These are phyloP conservation scores for Blastobotrys persicus DNA, from an alignment of 1,139 yeast species.

Conservation along the genomic window DNA sequence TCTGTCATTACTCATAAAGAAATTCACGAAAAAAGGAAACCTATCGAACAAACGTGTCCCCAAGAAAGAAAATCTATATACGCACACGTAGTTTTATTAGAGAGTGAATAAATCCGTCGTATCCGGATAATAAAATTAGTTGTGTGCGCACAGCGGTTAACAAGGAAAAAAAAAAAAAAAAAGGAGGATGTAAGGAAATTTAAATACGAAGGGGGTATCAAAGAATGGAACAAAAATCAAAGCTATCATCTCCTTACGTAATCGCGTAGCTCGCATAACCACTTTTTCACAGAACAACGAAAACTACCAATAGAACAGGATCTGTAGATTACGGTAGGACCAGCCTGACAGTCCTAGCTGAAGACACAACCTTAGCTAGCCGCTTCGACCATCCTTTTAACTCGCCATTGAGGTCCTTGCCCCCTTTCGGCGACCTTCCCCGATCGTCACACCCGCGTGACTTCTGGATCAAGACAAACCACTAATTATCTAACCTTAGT, in stretches of 20 bases:
- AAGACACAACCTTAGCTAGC: not conserved
- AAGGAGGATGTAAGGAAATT: not conserved
- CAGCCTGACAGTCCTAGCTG: not conserved
- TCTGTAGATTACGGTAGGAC: too few relatives aligned
- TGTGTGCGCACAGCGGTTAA: not conserved
- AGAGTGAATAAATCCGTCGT: not conserved
- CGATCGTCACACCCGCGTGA: not conserved
- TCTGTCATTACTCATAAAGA: constrained; percentile 8
- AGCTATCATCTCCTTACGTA: not conserved
- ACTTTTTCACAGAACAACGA: too few relatives aligned
- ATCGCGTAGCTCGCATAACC: too few relatives aligned
- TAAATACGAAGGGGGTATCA: not conserved
- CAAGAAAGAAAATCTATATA: not conserved
- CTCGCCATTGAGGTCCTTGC: not conserved
- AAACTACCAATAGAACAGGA: too few relatives aligned
- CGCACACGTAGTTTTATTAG: not conserved
- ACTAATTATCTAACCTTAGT: not conserved
- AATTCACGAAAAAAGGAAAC: not conserved
- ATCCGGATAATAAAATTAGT: not conserved
- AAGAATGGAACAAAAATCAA: constrained; percentile 1
- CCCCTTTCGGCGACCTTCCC: not conserved
- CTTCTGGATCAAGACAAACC: not conserved
- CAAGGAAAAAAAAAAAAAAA: constrained; percentile 2
- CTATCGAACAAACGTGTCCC: not conserved
- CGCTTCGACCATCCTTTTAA: not conserved